Base-by-base conservation (phyloP, 2,329 filamentous ascomycete species). In the Trichoderma breve region DNA sequence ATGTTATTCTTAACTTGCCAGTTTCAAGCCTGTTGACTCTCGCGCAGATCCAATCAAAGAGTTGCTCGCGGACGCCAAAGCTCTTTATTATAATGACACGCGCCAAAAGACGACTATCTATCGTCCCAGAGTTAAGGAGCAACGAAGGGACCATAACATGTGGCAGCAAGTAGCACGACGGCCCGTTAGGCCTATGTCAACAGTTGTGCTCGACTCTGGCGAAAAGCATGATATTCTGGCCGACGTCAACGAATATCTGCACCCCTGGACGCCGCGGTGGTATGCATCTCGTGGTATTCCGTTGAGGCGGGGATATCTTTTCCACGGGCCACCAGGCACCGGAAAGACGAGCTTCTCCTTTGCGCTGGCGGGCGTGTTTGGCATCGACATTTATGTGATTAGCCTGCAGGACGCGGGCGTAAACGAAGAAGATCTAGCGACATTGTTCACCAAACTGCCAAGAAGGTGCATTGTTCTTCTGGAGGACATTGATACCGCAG, bases 161-260 rank as follows among this genome's bases (percentile, higher is more conserved):
- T 91, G 89, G 89, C 82, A 85, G 51, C 83, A 86, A 73, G 87
- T 90, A 28, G 87, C 88, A 1, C 84, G 88, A 32, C 84, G 92
- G 1, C 92, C 92, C 0, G 89, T 91, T 7, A 84, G 92, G 18
- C 90, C 91, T 1, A 92, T 95, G 84, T 85, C 86, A 64, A 95
- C 93, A 0, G 92, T 97, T 1, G 90, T 94, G 2, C 85, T 96
- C 5, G 91, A 93, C 74, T 83, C 86, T 9, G 80, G 85, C 60
- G 87, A 93, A 77, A 95, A 95, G 80, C 82, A 86, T 2, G 84
- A 86, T 36, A 85, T 95, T 4, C 81, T 95, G 11, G 83, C 83
- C 30, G 93, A 96, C 76, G 91, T 95, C 76, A 92, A 93, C 75
- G 92, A 94, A 76, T 95, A 93, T 74, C 84, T 96, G 0, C 89